Base-by-base conservation (phyloP, 116 monocot genomes). In the Trichopus zeylanicus region DNA sequence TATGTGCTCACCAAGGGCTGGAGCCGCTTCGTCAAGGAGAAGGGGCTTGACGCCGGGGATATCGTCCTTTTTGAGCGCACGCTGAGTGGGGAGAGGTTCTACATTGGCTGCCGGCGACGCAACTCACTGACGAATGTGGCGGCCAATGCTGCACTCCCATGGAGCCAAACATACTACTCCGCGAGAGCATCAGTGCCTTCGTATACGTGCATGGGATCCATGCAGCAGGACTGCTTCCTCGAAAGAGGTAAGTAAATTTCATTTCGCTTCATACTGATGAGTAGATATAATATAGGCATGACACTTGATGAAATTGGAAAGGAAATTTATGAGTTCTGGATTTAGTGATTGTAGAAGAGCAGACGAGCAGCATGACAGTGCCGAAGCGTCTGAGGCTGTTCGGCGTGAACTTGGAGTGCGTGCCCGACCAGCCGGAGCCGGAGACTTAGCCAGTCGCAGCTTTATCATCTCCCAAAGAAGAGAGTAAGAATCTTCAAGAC, bases 1-100 rank as follows among this genome's bases (percentile, higher is more conserved):
- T 91, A 91, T 37, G 91, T 91, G 30, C 66, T 91, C 22, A 91
- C 91, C 26, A 91, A 86, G 58, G 91, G 91, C 6, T 91, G 91
- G 91, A 91, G 91, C 65, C 61, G 79, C 15, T 91, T 71, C 28
- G 82, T 86, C 16, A 86, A 80, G 66, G 91, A 91, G 72, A 91
- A 91, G 74, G 64, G 60, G 32, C 82, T 86, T 19, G 79, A 80
- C 31, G 86, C 86, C 7, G 91, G 91, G 11, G 86, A 91, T 8
- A 65, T 75, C 0, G 78, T 91, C 6, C 54, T 75, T 30, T 91
- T 91, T 53, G 70, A 78, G 32, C 32, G 73, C 12, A 7, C 53
- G 7, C 21, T 42, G 35, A 4, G 15, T 25, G 76, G 67, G 4
- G 72, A 79, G 33, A 66, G 74, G 18, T 55, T 80, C 29, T 77